These are phyloP conservation scores for Heracleum sosnowskyi DNA, from an alignment of 129 eudicot genomes.

Conservation along the genomic window DNA sequence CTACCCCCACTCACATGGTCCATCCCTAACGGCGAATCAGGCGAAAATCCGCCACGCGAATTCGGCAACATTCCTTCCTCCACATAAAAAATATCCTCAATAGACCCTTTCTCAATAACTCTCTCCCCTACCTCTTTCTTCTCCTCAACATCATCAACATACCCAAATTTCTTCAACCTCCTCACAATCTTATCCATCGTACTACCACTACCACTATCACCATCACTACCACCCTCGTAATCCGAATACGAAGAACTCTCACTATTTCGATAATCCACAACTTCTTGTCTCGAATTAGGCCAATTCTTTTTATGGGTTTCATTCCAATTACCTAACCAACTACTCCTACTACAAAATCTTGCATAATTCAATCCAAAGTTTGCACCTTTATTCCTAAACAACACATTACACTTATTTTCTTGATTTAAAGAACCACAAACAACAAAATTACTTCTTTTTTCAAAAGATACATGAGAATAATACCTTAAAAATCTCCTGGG, in stretches of 20 bases:
- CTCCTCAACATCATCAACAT: constrained; percentile 51
- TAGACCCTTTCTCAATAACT: constrained; percentile 71
- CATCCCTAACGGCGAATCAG: constrained; percentile 47
- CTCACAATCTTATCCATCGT: constrained; percentile 87
- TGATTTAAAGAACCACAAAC: constrained; percentile 19
- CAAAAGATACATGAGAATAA: constrained; percentile 32
- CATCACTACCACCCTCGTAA: constrained; percentile 31
- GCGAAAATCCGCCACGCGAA: constrained; percentile 81
- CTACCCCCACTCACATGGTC: constrained; percentile 39
- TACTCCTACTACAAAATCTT: constrained; percentile 20
- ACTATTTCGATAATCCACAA: constrained; percentile 34
- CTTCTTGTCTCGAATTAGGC: constrained; percentile 35
- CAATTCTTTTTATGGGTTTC: constrained; percentile 31
- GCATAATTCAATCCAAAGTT: constrained; percentile 19
- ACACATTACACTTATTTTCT: constrained; percentile 28
- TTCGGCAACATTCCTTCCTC: constrained; percentile 88
- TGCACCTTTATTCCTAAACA: constrained; percentile 26
- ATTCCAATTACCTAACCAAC: constrained; percentile 80
- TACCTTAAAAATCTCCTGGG: constrained; percentile 49
- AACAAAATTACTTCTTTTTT: constrained; percentile 31
- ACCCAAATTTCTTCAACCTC: constrained; percentile 75
- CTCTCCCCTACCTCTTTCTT: constrained; percentile 26
- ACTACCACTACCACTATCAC: constrained; percentile 58
- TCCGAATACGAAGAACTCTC: constrained; percentile 28
- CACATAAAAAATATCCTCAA: constrained; percentile 79